Percentiles rank a stretch among this genome's conserved stretches.
These are phyloP conservation scores for Verticillium tricorpus DNA, from an alignment of 2,329 filamentous ascomycete species.

Conservation along the genomic window DNA sequence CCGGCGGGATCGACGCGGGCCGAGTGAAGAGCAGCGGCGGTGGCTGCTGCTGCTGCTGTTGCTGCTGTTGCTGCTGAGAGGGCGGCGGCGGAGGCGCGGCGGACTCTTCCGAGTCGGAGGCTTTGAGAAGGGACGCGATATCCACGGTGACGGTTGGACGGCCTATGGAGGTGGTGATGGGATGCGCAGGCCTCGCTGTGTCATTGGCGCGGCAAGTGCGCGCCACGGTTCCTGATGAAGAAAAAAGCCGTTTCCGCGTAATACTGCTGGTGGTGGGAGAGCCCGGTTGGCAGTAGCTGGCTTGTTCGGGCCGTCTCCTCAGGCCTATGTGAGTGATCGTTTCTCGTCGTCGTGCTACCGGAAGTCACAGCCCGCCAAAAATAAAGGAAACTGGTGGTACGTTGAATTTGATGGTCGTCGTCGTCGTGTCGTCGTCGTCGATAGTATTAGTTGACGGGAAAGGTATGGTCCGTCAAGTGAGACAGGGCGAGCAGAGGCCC, in stretches of 20 bases:
- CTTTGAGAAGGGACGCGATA: constrained; percentile 87
- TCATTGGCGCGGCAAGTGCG: constrained; percentile 24
- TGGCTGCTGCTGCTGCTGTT: neutral
- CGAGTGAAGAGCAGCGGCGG: neutral
- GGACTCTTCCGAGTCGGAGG: constrained; percentile 68
- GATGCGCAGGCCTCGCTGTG: constrained; percentile 6
- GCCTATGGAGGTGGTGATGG: constrained; percentile 23
- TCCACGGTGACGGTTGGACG: constrained; percentile 72
- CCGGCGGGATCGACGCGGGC: neutral
- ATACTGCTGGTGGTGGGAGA: neutral
- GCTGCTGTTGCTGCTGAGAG: neutral
- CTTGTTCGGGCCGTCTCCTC: constrained; percentile 9
- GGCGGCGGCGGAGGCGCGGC: constrained; percentile 35
- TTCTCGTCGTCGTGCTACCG: neutral
- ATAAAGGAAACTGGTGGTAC: neutral
- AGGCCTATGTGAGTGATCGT: constrained; percentile 6
- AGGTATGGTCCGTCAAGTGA: neutral
- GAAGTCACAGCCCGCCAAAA: neutral
- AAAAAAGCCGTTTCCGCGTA: neutral
- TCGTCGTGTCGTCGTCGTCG: neutral
- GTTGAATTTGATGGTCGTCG: neutral
- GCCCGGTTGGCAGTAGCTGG: neutral
- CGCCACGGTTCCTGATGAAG: constrained; percentile 3
- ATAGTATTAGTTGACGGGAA: neutral
- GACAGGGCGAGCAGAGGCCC: neutral